These are phyloP conservation scores for Diaporthe amygdali DNA, from an alignment of 2,329 filamentous ascomycete genomes.

Conservation along the genomic window DNA sequence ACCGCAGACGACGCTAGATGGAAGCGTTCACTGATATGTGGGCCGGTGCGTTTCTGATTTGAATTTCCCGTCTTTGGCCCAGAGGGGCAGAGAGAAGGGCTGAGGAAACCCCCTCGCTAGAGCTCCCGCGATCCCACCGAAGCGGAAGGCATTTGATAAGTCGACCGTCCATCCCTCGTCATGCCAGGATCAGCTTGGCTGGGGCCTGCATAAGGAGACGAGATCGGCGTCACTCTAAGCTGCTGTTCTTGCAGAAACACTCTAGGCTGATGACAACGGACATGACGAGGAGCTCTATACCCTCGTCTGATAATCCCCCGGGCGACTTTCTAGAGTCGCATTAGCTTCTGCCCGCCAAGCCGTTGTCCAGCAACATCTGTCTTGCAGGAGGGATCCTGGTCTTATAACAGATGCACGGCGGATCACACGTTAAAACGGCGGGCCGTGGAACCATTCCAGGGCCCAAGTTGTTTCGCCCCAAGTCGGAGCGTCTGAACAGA, in stretches of 20 bases:
- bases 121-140: background rate
- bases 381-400: background rate
- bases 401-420: background rate
- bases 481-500: background rate
- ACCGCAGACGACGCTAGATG: conserved; percentile 18
- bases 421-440: conserved; percentile 7
- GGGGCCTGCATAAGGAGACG: background rate
- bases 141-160: background rate
- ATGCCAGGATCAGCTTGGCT: background rate
- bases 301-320: conserved; percentile 1
- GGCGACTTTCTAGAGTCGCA: background rate
- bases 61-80: background rate
- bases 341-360: conserved; percentile 12
- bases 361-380: background rate
- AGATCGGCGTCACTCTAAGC: background rate
- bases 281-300: background rate
- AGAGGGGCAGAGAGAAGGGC: background rate
- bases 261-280: background rate
- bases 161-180: background rate
- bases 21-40: conserved; percentile 8
- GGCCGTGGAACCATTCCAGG: background rate
- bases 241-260: background rate
- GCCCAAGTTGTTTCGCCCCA: background rate
- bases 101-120: background rate
- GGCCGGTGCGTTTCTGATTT: conserved; percentile 17